Evolutionary conservation across 768 basidiomycete genomes (phyloP), one percentile per base, ranked within the genome.

Genomic region (Amanita fuliginea): DNA sequence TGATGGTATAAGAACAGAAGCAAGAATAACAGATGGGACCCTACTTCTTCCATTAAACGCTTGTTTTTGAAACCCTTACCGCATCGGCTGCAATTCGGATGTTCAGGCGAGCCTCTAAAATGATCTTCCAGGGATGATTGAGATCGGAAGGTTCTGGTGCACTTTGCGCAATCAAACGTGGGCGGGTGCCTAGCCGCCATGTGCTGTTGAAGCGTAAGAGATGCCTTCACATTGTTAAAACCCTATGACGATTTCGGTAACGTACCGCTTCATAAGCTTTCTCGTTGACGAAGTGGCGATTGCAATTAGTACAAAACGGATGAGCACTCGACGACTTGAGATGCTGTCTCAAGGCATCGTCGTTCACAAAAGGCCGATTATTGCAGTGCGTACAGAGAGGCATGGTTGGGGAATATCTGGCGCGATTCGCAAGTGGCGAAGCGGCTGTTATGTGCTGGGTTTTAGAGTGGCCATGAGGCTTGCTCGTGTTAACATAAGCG

Each of bases 71-170:
- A 74, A 3, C 73, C 75, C 40, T 65, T 57, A 9, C 71, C 68
- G 52, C 74, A 76, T 19, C 65, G 62, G 9, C 56, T 45, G 54
- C 74, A 76, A 37, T 72, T 76, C 1, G 74, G 73, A 56, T 76
- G 74, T 4, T 61, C 57, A 24, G 63, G 52, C 8, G 70, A 68
- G 6, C 72, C 74, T 24, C 71, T 62, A 54, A 71, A 76, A 51
- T 76, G 74, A 51, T 73, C 72, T 11, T 72, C 67, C 18, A 74
- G 56, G 2, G 68, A 66, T 43, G 65, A 63, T 13, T 61, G 63
- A 14, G 63, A 65, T 32, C 60, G 56, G 49, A 62, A 73, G 4
- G 54, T 59, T 37, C 65, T 52, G 32, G 59, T 59, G 55, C 70
- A 72, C 13, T 53, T 49, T 5, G 54, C 48, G 51, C 70, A 72